A percentile compares a stretch with the other conserved stretches of the same genome.
phyloP scores from a whole-genome alignment of 179 eudicot genomes.

The Beta lomatogona region DNA sequence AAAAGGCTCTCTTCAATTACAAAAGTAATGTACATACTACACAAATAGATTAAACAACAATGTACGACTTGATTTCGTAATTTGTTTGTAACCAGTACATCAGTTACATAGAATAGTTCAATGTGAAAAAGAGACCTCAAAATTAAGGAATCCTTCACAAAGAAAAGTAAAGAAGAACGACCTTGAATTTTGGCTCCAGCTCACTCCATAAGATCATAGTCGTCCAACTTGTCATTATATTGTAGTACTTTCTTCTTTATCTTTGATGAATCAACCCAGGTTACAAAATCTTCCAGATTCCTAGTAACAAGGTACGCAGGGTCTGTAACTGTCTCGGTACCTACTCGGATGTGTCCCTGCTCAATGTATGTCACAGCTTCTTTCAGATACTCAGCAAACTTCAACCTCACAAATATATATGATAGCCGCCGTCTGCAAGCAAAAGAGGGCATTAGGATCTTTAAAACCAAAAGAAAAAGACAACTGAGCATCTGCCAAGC shows the following conservation, averaged over 20 bases:
- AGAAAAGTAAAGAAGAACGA: not conserved
- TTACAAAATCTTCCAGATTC: conserved; percentile 88
- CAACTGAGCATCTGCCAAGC: not conserved
- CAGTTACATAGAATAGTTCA: not conserved
- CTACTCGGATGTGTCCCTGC: conserved; percentile 95
- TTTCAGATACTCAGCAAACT: conserved; percentile 77
- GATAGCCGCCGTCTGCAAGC: conserved; percentile 73
- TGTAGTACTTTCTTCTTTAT: conserved; percentile 70
- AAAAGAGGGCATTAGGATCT: not conserved
- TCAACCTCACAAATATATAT: conserved; percentile 55
- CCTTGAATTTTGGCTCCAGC: not conserved
- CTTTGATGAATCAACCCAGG: conserved; percentile 94
- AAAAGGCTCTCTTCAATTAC: too few relatives aligned
- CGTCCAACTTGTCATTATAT: conserved; percentile 85
- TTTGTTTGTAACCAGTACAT: not conserved
- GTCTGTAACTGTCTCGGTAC: conserved; percentile 86
- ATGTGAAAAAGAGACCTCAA: not conserved
- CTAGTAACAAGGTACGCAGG: conserved; percentile 96
- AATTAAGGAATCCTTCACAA: not conserved
- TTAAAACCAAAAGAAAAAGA: not conserved
- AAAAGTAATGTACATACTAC: not conserved
- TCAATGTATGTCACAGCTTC: conserved; percentile 91
- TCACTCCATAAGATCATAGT: conserved; percentile 67
- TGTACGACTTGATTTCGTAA: not conserved
- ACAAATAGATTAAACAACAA: not conserved